Evolutionary conservation across 2,329 filamentous ascomycete species (phyloP).

Genomic region (Sclerotinia subarctica): DNA sequence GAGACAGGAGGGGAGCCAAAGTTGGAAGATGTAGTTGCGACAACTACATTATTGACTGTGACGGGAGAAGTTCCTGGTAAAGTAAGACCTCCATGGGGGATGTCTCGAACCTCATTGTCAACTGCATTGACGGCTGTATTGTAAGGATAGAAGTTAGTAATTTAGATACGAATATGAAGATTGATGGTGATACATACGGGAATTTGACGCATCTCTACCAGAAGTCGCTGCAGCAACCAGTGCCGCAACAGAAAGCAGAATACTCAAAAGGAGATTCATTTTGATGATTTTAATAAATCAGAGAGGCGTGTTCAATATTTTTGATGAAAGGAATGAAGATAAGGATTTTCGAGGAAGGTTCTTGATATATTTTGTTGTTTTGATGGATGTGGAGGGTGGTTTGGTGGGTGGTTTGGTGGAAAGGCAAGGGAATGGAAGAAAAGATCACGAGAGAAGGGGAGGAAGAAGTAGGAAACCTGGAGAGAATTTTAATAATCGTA

Average conservation of each 20-base stretch:
- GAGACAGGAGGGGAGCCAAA: neutral
- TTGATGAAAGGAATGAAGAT: neutral
- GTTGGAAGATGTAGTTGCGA: neutral
- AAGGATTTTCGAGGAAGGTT: neutral
- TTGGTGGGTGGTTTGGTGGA: neutral
- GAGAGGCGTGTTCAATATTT: neutral
- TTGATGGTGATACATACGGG: neutral
- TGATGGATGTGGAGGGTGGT: neutral
- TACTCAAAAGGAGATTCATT: conserved; percentile 16
- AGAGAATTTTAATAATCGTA: neutral
- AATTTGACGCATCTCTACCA: neutral
- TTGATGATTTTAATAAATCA: neutral
- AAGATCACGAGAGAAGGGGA: neutral
- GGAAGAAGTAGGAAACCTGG: neutral
- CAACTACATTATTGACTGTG: conserved; percentile 12
- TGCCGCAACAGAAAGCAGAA: neutral
- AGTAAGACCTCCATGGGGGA: neutral
- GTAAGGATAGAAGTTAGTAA: neutral
- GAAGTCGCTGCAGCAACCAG: neutral
- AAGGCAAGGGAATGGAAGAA: neutral
- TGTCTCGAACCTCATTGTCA: neutral
- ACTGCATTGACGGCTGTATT: neutral
- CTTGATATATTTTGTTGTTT: neutral
- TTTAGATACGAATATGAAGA: neutral
- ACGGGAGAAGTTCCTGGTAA: neutral